Evolutionary conservation across 805 yeast genomes (phyloP).

Genomic region (Cyberlindnera samutprakarnensis): DNA sequence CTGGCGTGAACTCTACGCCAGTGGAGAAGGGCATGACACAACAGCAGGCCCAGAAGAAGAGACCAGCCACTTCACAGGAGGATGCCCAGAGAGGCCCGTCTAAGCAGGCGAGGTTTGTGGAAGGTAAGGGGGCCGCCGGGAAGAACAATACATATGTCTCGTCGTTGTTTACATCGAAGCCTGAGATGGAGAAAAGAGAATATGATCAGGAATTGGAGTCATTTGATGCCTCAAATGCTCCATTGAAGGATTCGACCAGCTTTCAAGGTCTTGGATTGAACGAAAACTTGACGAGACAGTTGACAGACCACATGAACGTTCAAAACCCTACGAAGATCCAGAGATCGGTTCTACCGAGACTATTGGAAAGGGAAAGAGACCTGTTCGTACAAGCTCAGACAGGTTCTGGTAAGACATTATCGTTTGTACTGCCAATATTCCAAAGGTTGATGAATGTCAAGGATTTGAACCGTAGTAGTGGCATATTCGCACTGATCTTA

Average conservation of each 20-base stretch:
- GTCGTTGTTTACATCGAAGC: constrained; percentile 72
- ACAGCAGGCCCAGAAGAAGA: constrained; percentile 5
- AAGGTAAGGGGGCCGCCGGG: constrained; percentile 44
- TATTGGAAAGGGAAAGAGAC: constrained; percentile 43
- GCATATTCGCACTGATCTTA: constrained; percentile 80
- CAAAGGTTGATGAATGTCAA: constrained; percentile 57
- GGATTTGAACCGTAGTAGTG: constrained; percentile 52
- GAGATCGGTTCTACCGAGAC: constrained; percentile 64
- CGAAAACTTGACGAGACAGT: constrained; percentile 41
- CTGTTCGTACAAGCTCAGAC: constrained; percentile 93
- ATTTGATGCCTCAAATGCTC: constrained; percentile 76
- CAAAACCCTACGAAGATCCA: constrained; percentile 82
- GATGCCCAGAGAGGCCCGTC: constrained; percentile 20
- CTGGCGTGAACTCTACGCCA: constrained; percentile 8
- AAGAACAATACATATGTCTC: constrained; percentile 66
- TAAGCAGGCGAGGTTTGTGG: constrained; percentile 34
- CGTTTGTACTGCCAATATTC: constrained; percentile 79
- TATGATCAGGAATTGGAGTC: constrained; percentile 28
- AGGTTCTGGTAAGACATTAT: constrained; percentile 94
- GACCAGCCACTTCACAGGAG: constrained; percentile 7
- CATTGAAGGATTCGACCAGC: constrained; percentile 53
- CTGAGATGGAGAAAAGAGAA: constrained; percentile 37
- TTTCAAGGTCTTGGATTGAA: constrained; percentile 69
- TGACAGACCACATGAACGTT: constrained; percentile 49
- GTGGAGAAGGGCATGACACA: constrained; percentile 3